Base-by-base conservation (phyloP, 2,329 filamentous ascomycete genomes). In the Calonectria hawksworthii region DNA sequence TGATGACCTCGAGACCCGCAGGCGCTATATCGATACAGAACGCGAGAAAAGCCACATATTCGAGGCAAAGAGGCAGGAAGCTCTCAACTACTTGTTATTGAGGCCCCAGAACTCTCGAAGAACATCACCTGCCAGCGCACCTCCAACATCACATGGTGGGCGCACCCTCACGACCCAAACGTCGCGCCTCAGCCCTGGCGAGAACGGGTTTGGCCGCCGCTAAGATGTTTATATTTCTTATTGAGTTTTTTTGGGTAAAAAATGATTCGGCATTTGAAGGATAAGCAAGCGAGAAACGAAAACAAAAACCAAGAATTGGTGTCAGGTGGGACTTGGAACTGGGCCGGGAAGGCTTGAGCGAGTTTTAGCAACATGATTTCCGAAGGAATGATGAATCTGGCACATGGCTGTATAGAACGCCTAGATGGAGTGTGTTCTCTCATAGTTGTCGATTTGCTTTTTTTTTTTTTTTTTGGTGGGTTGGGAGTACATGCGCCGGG, bases 11-110 rank as follows among this genome's bases (percentile, higher is more conserved):
- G 80, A 85, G 9, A 82, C 86, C 72, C 87, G 90, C 28, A 79
- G 83, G 76, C 79, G 73, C n/a, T 80, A 83, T 5, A 82, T 90
- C 47, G 85, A 86, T 18, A 79, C 82, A 36, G 90, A 92, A 82
- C 83, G 89, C 36, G 86, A 88, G 73, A 86, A 88, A 64, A 91
- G 89, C 69, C 84, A 85, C 9, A 73, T 82, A 1, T 92, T 92
- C 77, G 90, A 92, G 80, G 74, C 80, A 68, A 87, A 81, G 75
- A 86, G 90, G 52, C 83, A 84, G 51, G 87, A 89, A 74, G 89
- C 89, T 3, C 82, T 87, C 26, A 83, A 83, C 26, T 85, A 85
- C 51, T 75, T 90, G 32, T 80, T 82, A 4, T 78, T 81, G n/a
- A 80, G 72, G 61, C 74, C 74, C 3, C 61, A 74, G 14, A 51